Evolutionary conservation across 768 basidiomycete genomes (phyloP).

Genomic region (Hemileccinum impolitum): DNA sequence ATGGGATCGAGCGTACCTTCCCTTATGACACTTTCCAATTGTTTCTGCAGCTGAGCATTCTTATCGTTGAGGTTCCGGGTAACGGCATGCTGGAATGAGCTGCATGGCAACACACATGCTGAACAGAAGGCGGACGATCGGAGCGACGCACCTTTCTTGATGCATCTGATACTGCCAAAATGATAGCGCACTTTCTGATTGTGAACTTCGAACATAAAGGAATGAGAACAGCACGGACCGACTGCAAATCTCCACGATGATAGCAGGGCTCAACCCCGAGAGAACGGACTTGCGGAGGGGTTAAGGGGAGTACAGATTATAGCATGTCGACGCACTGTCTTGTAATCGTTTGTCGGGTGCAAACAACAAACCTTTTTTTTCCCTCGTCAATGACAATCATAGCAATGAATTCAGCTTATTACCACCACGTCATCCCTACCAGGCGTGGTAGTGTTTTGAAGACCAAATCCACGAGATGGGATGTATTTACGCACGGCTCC

Average conservation of each 20-base stretch:
- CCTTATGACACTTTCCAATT: conserved; percentile 78
- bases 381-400: conserved; percentile 2
- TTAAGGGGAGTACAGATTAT: conserved; percentile 3
- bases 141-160: conserved; percentile 64
- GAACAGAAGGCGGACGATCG: not conserved
- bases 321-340: conserved; percentile 61
- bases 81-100: conserved; percentile 79
- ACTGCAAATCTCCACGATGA: conserved; percentile 78
- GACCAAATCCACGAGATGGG: not conserved
- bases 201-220: conserved; percentile 4
- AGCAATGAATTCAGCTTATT: conserved; percentile 13
- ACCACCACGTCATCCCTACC: conserved; percentile 57
- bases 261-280: conserved; percentile 72
- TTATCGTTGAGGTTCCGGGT: conserved; percentile 79
- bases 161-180: conserved; percentile 92
- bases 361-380: conserved; percentile 66
- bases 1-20: conserved; percentile 52
- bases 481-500: conserved; percentile 58
- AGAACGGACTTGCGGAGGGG: conserved; percentile 63
- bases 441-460: not conserved
- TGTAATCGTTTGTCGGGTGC: conserved; percentile 87
- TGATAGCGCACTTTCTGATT: conserved; percentile 60
- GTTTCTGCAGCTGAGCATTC: conserved; percentile 79
- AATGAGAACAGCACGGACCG: conserved; percentile 42
- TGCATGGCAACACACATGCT: conserved; percentile 5